A percentile compares a stretch with the other conserved stretches of the same genome.
These are phyloP conservation scores for Alternaria triticimaculans DNA, from an alignment of 2,329 filamentous ascomycete species.

Conservation along the genomic window DNA sequence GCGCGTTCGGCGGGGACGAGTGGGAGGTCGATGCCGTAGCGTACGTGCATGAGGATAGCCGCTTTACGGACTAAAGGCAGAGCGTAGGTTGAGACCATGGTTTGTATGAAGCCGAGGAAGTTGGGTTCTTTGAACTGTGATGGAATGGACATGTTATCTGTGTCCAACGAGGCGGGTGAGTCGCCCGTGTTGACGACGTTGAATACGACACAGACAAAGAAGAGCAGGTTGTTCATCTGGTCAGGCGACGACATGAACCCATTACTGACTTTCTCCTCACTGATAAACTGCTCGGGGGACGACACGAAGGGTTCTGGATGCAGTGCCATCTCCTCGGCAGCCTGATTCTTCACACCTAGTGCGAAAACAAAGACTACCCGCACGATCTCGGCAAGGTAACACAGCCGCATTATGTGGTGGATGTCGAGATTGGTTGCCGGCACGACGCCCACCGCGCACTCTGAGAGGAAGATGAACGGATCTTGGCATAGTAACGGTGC, in stretches of 20 bases:
- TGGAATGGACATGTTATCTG: conserved; percentile 33
- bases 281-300: conserved; percentile 34
- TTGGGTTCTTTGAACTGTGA: conserved; percentile 35
- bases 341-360: conserved; percentile 13
- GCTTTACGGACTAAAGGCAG: conserved; percentile 89
- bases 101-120: conserved; percentile 47
- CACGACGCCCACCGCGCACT: conserved; percentile 74
- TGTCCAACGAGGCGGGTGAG: conserved; percentile 30
- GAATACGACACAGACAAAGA: conserved; percentile 43
- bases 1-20: conserved; percentile 62
- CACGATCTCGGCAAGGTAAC: conserved; percentile 89
- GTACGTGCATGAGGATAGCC: conserved; percentile 82
- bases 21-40: conserved; percentile 87
- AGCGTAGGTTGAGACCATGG: conserved; percentile 76
- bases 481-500: conserved; percentile 71
- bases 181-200: conserved; percentile 35
- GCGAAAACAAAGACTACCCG: conserved; percentile 72
- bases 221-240: conserved; percentile 38
- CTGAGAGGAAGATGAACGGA: conserved; percentile 80
- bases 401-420: conserved; percentile 79
- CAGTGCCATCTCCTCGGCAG: conserved; percentile 2
- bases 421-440: conserved; percentile 75
- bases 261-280: conserved; percentile 31
- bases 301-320: conserved; percentile 11
- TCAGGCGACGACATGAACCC: conserved; percentile 28